phyloP scores from a whole-genome alignment of 768 basidiomycete species.

The Tremella mesenterica region DNA sequence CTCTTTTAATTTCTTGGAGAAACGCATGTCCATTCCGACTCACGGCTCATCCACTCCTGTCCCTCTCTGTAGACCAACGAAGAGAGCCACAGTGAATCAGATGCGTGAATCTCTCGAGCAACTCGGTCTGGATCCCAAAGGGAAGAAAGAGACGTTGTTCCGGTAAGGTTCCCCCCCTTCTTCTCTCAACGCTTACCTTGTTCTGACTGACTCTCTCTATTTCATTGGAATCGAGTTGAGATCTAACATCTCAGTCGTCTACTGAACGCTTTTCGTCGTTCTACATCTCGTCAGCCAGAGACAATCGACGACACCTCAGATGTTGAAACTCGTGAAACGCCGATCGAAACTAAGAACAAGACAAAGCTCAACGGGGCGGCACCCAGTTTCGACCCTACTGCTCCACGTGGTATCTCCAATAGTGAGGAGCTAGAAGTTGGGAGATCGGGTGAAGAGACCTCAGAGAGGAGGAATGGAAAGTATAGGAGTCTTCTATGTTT shows the following conservation, averaged over 20 bases:
- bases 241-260: background rate
- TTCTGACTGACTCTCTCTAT: background rate
- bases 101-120: slow-evolving; percentile 33
- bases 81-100: slow-evolving; percentile 38
- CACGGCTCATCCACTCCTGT: background rate
- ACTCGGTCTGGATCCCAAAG: slow-evolving; percentile 41
- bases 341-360: too few species aligned
- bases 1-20: background rate
- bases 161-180: slow-evolving; percentile 25
- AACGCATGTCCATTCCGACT: background rate
- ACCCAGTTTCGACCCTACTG: background rate
- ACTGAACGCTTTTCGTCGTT: background rate
- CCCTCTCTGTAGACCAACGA: slow-evolving; percentile 14
- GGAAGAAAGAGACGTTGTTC: slow-evolving; percentile 45
- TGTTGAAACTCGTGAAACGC: background rate
- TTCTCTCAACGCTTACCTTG: background rate
- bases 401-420: background rate
- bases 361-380: background rate
- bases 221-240: background rate
- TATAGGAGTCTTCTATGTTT: slow-evolving; percentile 77
- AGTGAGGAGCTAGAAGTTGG: background rate
- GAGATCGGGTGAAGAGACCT: background rate
- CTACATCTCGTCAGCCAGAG: slow-evolving; percentile 1
- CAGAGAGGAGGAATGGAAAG: background rate
- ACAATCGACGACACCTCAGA: background rate